phyloP scores from a whole-genome alignment of 768 basidiomycete genomes.

The Lyophyllum semitale region DNA sequence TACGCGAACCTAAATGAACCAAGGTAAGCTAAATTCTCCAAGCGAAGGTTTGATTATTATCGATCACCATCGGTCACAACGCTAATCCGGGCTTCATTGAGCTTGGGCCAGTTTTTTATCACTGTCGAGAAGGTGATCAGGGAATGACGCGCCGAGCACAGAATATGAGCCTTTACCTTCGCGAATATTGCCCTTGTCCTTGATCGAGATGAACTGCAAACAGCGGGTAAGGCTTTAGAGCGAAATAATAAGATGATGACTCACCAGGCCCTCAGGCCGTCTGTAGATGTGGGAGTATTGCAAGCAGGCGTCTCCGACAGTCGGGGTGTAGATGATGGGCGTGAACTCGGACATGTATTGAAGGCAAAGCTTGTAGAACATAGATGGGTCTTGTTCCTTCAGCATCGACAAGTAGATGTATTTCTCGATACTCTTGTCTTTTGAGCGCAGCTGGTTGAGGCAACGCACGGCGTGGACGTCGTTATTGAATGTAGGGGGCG shows the following conservation, averaged over 20 bases:
- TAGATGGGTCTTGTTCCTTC: slow-evolving; percentile 67
- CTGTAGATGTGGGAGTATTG: slow-evolving; percentile 81
- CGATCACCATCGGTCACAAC: slow-evolving; percentile 87
- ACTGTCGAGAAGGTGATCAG: slow-evolving; percentile 34
- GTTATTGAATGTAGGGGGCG: slow-evolving; percentile 59
- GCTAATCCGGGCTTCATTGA: slow-evolving; percentile 79
- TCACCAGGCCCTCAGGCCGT: slow-evolving; percentile 71
- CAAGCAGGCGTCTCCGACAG: slow-evolving; percentile 88
- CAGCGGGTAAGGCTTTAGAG: slow-evolving; percentile 12
- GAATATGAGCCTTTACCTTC: slow-evolving; percentile 31
- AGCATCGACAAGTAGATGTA: slow-evolving; percentile 83
- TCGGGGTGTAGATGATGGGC: slow-evolving; percentile 91
- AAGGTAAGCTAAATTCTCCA: slow-evolving; percentile 12
- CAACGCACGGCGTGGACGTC: slow-evolving; percentile 58
- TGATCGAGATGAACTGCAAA: slow-evolving; percentile 71
- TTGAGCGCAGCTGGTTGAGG: slow-evolving; percentile 72
- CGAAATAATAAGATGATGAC: slow-evolving; percentile 19
- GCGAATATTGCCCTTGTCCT: slow-evolving; percentile 81
- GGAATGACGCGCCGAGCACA: neutral
- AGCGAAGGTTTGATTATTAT: neutral
- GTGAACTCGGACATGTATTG: slow-evolving; percentile 68
- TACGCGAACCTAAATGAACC: slow-evolving; percentile 65
- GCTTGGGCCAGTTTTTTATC: slow-evolving; percentile 69
- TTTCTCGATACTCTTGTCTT: slow-evolving; percentile 75
- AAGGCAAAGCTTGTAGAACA: slow-evolving; percentile 80